Base-by-base conservation (phyloP, 495 filamentous ascomycete species). In the Gamarada debralockiae region DNA sequence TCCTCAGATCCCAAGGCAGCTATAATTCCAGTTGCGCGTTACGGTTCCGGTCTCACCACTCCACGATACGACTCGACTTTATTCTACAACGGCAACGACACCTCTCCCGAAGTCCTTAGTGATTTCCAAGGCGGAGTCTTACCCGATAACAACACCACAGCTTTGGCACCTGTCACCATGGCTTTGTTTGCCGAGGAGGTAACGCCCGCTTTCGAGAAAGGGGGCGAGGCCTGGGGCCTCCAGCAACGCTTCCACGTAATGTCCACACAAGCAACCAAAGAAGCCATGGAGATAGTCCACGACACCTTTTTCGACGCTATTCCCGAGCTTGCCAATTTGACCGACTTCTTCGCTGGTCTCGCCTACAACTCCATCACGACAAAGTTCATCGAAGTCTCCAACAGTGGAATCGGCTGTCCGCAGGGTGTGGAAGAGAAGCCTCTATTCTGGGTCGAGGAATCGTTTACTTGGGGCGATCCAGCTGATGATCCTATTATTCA, bases 291-390 rank as follows among this genome's bases (percentile, higher is more conserved):
- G 17, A 48, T 53, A 12, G 56, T 58, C 3, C 50, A 58, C 33
- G 56, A 58, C 31, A 58, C 44, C 8, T 54, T 43, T 41, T 58
- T 58, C 25, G 43, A 42, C 24, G 56, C 44, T 15, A 31, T 53
- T 14, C 8, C 5, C 13, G 41, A 55, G 9, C 22, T 55, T 5
- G 20, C 50, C 1, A 23, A 40, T 5, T 39, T 55, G 3, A 14
- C 33, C 9, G 43, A 34, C 3, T 48, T 55, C 52, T 45, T 58
- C 25, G 44, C 29, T 17, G 50, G 44, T 1, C 29, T 58, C 14
- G 39, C 50, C 4, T 48, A 17, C 23, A 48, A 48, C 40, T 18
- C 42, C 50, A 55, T 55, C 22, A 58, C 56, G 15, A 49, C 46
- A 5, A 22, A 54, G 14, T 48, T 53, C 51, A 48, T 54, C 51